Base-by-base conservation (phyloP, 2,329 filamentous ascomycete genomes). In the Aaosphaeria arxii region DNA sequence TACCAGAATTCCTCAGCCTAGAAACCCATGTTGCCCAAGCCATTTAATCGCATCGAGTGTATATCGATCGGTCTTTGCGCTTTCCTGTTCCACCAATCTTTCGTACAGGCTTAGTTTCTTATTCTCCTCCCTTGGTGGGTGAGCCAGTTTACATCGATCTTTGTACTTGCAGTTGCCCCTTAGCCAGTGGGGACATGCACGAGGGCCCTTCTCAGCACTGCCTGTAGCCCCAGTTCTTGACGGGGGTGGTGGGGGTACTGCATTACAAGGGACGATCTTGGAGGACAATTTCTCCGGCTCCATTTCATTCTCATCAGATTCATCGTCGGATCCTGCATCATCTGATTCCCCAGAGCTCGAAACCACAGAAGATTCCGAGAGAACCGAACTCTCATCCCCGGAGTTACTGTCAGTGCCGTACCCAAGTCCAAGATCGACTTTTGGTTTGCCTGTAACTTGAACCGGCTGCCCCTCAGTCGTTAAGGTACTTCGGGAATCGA, bases 31-130 rank as follows among this genome's bases (percentile, higher is more conserved):
- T 36, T 66, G 64, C 3, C 75, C 75, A 6, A 78, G 60, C 54
- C 71, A 70, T 56, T 75, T 76, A 55, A 78, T 76, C 4, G 74
- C 73, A 45, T 71, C 64, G 41, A 77, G 55, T 11, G 72, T 71
- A 46, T 74, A 45, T 42, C 63, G 58, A 51, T 76, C 71, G 41
- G 72, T 67, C 47, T 71, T 69, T 24, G 70, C 64, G 45, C 70
- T 57, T 55, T 79, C 74, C 46, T 76, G 74, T 51, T 77, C 74
- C 7, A 77, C 63, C 61, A 69, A 28, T 35, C 40, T 61, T 43
- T 67, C 64, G 28, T 58, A 68, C 13, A 70, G 43, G 2, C 59
- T 54, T 40, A 52, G 46, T 4, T 51, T 39, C 17, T 24, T 24
- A 42, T 63, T 65, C 31, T 47, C 49, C 32, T 56, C 49, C 43